A percentile compares a stretch with the other conserved stretches of the same genome.
phyloP scores from a whole-genome alignment of 139 green algal genomes.

The Astrephomene gubernaculifera region DNA sequence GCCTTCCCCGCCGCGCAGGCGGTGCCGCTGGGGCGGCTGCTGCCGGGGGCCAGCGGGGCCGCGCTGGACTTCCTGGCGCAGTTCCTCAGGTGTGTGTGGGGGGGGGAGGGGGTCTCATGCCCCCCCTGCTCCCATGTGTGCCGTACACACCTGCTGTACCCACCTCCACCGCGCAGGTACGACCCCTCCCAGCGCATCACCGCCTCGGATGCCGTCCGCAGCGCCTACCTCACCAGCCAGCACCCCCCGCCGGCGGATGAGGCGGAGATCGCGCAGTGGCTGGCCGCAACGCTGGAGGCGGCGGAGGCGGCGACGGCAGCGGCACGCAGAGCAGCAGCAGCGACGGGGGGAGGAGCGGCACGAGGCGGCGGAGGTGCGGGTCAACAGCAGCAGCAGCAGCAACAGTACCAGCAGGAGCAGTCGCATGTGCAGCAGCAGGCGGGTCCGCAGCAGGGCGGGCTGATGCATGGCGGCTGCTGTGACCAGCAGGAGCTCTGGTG shows the following conservation, averaged over 20 bases:
- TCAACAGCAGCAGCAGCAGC: neutral
- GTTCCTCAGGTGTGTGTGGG: constrained; percentile 33
- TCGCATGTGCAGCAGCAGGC: neutral
- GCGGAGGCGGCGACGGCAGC: neutral
- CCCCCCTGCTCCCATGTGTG: neutral
- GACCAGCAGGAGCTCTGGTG: neutral
- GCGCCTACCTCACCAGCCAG: constrained; percentile 19
- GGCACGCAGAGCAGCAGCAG: neutral
- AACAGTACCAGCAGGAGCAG: neutral
- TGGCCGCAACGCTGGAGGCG: neutral
- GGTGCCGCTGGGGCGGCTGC: constrained; percentile 19
- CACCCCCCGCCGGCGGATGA: constrained; percentile 19
- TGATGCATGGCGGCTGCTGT: too few relatives aligned
- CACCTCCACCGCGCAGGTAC: constrained; percentile 21
- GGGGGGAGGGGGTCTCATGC: neutral
- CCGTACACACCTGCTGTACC: neutral
- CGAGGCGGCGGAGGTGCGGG: neutral
- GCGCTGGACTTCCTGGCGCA: constrained; percentile 24
- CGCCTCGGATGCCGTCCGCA: neutral
- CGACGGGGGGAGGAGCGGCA: neutral
- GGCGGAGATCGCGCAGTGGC: constrained; percentile 8
- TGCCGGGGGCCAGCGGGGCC: constrained; percentile 9
- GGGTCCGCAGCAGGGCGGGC: too few relatives aligned
- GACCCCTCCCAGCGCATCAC: constrained; percentile 41
- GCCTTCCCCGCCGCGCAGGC: constrained; percentile 27